phyloP scores from a whole-genome alignment of 192 early-diverging fungal species.

The Linnemannia hyalina region DNA sequence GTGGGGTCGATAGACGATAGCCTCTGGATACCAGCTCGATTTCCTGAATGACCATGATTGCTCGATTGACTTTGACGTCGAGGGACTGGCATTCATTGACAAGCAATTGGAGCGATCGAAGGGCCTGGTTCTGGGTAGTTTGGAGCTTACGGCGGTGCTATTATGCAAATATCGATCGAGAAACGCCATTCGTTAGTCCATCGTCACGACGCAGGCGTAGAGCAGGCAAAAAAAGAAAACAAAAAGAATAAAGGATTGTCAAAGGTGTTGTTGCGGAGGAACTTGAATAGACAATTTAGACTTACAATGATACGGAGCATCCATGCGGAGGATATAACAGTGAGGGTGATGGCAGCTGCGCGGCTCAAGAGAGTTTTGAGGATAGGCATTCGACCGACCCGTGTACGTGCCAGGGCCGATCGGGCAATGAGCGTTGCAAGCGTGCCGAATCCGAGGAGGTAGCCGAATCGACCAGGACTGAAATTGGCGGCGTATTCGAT shows the following conservation, averaged over 20 bases:
- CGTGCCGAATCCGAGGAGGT: slow-evolving; percentile 38
- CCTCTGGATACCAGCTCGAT: slow-evolving; percentile 75
- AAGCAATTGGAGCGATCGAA: slow-evolving; percentile 56
- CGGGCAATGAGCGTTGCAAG: slow-evolving; percentile 35
- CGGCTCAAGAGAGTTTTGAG: slow-evolving; percentile 35
- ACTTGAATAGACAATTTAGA: neutral
- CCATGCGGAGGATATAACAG: slow-evolving; percentile 41
- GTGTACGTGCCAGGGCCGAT: slow-evolving; percentile 22
- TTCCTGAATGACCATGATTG: slow-evolving; percentile 70
- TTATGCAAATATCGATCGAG: neutral
- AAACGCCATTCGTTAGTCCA: neutral
- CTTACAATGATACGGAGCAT: slow-evolving; percentile 44
- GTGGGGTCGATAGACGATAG: slow-evolving; percentile 69
- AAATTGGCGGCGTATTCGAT: slow-evolving; percentile 37
- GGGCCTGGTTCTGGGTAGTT: slow-evolving; percentile 56
- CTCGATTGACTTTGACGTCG: slow-evolving; percentile 65
- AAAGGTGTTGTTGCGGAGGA: neutral
- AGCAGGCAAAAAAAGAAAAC: neutral
- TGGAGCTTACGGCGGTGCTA: slow-evolving; percentile 64
- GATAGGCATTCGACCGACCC: slow-evolving; percentile 20
- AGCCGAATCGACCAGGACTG: slow-evolving; percentile 38
- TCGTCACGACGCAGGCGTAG: neutral
- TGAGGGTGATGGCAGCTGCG: slow-evolving; percentile 28
- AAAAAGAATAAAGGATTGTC: neutral
- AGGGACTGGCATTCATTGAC: slow-evolving; percentile 62